Evolutionary conservation across 179 eudicot genomes (phyloP), one percentile per base, ranked within the genome.

Genomic region (Corrigiola litoralis): DNA sequence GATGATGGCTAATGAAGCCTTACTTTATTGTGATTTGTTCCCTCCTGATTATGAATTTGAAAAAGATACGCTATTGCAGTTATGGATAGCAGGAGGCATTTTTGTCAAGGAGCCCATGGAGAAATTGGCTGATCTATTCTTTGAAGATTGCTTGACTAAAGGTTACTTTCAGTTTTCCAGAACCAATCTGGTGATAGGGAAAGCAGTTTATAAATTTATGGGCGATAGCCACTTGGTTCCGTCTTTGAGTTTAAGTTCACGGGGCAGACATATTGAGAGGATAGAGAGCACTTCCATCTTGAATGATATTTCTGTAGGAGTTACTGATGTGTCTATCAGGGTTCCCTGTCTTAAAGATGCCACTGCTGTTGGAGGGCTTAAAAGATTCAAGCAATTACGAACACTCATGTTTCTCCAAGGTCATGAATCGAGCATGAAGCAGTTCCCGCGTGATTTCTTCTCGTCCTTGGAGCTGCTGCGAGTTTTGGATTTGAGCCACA

Each of bases 21-120:
- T 65, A n/a, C 48, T 38, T 37, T 65, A 24, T 51, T 51, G 68
- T 37, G 16, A 37, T n/a, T 11, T 65, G 36, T 65, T 65, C 29
- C 49, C 68, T 37, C 4, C 45, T 23, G 28, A 25, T 38, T 16
- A 51, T 51, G 68, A 65, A 9, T 65, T 65, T 37, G 59, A 65
- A 7, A 65, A 52, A 40, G 59, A 65, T 25, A 51, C 33, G 1
- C 0, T 65, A 10, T 10, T 65, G 5, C 68, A 65, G 28, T 38
- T 65, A 38, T 65, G 68, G 68, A 36, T 51, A 4, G 61, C 61
- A 13, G 31, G 21, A 1, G 61, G 52, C 0, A 4, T 65, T 38
- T 28, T 65, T 13, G 14, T 28, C 16, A 13, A 65, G 2, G 60
- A 65, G 48, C 18, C 50, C 6, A n/a, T 65, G 38, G 69, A 53